These are phyloP conservation scores for Brassica napus DNA, from an alignment of 345 rosid species.

Conservation along the genomic window Da-Ae NC_063436.1:4641001-4641500, in stretches of 20 bases:
- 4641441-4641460: conserved; percentile 32
- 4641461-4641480: conserved; percentile 21
- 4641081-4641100: too few species aligned
- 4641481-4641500: conserved; percentile 14
- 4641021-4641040: too few species aligned
- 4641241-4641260: background rate
- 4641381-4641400: background rate
- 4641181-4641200: background rate
- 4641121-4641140: background rate
- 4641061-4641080: too few species aligned
- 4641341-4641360: background rate
- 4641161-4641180: background rate
- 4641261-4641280: background rate
- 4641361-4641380: background rate
- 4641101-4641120: too few species aligned
- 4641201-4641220: background rate
- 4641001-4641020: too few species aligned
- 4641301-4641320: background rate
- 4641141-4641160: background rate
- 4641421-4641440: background rate
- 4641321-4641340: conserved; percentile 1
- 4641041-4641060: too few species aligned
- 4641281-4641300: background rate
- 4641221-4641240: background rate
- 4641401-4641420: conserved; percentile 16